Conservation (phyloP, 305 asterid species). For the Ilex paraguariensis region DNA sequence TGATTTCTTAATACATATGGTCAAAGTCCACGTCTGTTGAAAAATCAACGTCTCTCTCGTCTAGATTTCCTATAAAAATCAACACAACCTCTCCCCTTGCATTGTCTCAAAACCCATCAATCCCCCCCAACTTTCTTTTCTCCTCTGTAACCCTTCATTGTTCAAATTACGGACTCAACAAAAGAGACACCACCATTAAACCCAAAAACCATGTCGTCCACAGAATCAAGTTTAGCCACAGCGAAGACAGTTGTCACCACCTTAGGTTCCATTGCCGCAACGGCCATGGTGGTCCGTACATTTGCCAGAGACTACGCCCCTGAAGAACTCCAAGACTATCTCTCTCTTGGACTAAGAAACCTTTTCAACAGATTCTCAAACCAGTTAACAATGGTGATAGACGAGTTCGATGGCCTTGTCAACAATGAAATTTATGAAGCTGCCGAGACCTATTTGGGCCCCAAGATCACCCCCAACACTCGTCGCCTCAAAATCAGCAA, state of each 20-base stretch:
- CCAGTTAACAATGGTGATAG: slow-evolving; percentile 48
- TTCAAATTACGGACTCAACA: too few species aligned
- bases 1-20: too few species aligned
- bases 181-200: too few species aligned
- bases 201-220: slow-evolving; percentile 10
- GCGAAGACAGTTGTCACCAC: slow-evolving; percentile 46
- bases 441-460: slow-evolving; percentile 62
- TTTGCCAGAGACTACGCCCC: slow-evolving; percentile 43
- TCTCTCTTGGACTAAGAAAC: slow-evolving; percentile 28
- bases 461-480: slow-evolving; percentile 38
- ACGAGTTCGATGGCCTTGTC: slow-evolving; percentile 48
- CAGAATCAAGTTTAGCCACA: slow-evolving; percentile 36
- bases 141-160: too few species aligned
- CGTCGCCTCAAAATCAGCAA: slow-evolving; percentile 45
- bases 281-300: slow-evolving; percentile 50
- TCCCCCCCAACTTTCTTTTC: too few species aligned
- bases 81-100: too few species aligned
- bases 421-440: slow-evolving; percentile 66
- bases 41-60: too few species aligned
- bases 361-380: slow-evolving; percentile 20
- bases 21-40: too few species aligned
- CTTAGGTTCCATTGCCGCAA: slow-evolving; percentile 48
- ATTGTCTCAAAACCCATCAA: too few species aligned
- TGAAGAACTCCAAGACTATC: slow-evolving; percentile 33
- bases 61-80: too few species aligned